Base-by-base conservation (phyloP, 306 rosid species). In the Cicer cuneatum region DNA sequence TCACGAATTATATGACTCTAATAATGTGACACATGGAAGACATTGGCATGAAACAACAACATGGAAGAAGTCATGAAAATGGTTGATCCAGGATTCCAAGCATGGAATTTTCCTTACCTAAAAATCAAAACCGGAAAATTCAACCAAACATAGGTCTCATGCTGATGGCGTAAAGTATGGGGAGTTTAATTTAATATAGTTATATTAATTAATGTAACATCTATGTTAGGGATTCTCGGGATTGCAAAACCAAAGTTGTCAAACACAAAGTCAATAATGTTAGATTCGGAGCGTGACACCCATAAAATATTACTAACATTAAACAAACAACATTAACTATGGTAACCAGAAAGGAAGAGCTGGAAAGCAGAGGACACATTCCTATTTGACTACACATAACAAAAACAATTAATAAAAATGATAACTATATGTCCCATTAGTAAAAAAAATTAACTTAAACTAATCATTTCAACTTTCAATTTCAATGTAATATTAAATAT, bases 151-250 rank as follows among this genome's bases (percentile, higher is more conserved):
- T 1, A 56, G 60, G 87, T 83, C 84, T 63, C 80, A 67, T 71
- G 85, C 49, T 72, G 74, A 54, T 78, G 87, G 54, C 76, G 83
- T 81, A 69, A 80, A 80, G 87, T 77, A 63, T 78, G 86, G 83
- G 63, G 13, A 66, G 84, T 74, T 65, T 66, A 73, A 76, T 70
- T 66, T 70, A 65, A 65, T 65, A 81, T 81, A 58, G 66, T 21
- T 35, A 8, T 14, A 70, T 42, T 51, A 59, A 75, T 42, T 61
- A 64, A 62, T 14, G 54, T 61, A 21, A 69, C 35, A 56, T 12
- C 35, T 33, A 33, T 10, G 33, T 51, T 19, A 77, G 42, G 71
- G 58, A 15, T 51, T 73, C 79, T 78, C 7, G 86, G 91, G 89
- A 86, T 85, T 88, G 86, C 38, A 70, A 75, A 82, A 75, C 39